phyloP scores from a whole-genome alignment of 176 grass and related monocot genomes.

The Rhynchospora tenuis region DNA sequence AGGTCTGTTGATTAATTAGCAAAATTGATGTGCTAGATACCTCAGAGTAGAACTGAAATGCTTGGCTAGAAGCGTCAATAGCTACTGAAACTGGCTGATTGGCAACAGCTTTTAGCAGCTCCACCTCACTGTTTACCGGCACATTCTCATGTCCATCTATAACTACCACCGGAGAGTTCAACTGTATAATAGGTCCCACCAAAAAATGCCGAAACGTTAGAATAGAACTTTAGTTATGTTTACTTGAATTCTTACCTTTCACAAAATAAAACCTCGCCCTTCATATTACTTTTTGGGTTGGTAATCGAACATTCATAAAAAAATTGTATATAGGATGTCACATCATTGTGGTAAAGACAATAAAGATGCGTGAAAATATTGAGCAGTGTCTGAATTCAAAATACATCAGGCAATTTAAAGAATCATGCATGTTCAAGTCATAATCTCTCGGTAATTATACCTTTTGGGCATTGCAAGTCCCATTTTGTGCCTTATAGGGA shows the following conservation, averaged over 20 bases:
- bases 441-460: neutral
- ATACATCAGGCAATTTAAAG: neutral
- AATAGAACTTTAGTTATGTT: neutral
- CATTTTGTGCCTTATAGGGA: conserved; percentile 53
- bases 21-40: neutral
- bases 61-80: conserved; percentile 46
- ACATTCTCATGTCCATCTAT: conserved; percentile 74
- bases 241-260: neutral
- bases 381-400: neutral
- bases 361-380: no score
- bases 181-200: neutral
- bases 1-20: neutral
- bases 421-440: neutral
- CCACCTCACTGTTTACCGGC: conserved; percentile 42
- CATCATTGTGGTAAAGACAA: neutral
- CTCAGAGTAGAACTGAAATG: conserved; percentile 76
- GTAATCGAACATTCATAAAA: neutral
- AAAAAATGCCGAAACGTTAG: neutral
- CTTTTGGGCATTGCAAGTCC: conserved; percentile 40
- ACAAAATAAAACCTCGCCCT: neutral
- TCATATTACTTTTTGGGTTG: neutral
- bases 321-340: neutral
- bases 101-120: conserved; percentile 47
- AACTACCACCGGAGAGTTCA: conserved; percentile 22
- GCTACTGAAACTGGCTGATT: conserved; percentile 71